These are phyloP conservation scores for Colletotrichum gigasporum DNA, from an alignment of 2,329 filamentous ascomycete genomes.

Conservation along the genomic window DNA sequence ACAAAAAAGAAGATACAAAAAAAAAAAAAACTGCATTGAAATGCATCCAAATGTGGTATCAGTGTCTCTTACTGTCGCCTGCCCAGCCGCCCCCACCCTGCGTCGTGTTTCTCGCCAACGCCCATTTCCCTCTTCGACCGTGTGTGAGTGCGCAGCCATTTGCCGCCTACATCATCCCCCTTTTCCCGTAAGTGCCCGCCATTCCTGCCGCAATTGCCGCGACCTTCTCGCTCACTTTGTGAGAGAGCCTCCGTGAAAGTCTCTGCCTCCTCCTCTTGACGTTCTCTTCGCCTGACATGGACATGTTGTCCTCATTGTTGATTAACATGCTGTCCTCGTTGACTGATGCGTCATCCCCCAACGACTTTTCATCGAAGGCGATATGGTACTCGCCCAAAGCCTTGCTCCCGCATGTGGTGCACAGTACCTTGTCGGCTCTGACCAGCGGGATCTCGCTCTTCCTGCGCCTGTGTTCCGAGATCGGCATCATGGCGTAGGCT, in stretches of 20 bases:
- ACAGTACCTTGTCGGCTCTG: neutral
- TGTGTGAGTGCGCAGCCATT: too few relatives aligned
- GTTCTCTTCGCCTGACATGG: neutral
- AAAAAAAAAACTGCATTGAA: too few relatives aligned
- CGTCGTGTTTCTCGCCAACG: too few relatives aligned
- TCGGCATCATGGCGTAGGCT: neutral
- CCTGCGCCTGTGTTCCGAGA: neutral
- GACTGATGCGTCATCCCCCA: too few relatives aligned
- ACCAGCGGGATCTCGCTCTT: neutral
- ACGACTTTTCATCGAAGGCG: too few relatives aligned
- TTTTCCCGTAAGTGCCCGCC: constrained; percentile 4
- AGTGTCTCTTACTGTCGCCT: too few relatives aligned
- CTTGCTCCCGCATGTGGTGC: constrained; percentile 11
- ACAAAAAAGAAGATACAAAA: too few relatives aligned
- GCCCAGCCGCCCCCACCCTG: too few relatives aligned
- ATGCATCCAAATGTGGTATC: too few relatives aligned
- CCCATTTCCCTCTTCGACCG: too few relatives aligned
- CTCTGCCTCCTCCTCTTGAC: neutral
- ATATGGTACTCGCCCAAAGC: too few relatives aligned
- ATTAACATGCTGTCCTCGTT: neutral
- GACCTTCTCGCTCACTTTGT: constrained; percentile 8
- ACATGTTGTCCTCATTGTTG: neutral
- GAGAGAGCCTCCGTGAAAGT: constrained; percentile 8
- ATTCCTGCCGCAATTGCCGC: neutral
- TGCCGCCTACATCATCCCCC: too few relatives aligned